Base-by-base conservation (phyloP, 228 moss, liverwort and hornwort genomes). In the Sphagnum fallax region DNA sequence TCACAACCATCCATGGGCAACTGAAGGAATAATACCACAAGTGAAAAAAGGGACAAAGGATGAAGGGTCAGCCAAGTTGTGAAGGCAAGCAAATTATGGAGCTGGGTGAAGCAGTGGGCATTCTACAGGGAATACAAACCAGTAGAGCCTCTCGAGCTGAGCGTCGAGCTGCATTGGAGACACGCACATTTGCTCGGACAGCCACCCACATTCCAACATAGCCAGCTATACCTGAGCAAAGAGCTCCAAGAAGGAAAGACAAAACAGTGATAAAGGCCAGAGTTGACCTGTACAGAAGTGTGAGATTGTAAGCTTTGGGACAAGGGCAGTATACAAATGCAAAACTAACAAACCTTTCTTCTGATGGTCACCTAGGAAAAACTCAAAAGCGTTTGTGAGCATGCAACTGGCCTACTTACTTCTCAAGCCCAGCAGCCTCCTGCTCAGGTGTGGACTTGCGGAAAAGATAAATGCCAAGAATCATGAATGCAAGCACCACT, bases 161-260 rank as follows among this genome's bases (percentile, higher is more conserved):
- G 53, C 97, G 89, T 71, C 97, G 88, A 32, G 97, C 94, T 14
- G 94, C 91, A 77, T 90, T 93, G 60, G 97, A 90, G 72, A 98
- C 94, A 47, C 97, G 91, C 74, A 98, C 97, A 75, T 98, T 98
- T 65, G 97, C 97, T 72, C 97, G 88, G 16, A 98, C 97, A 14
- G 97, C 91, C 65, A 98, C 97, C 97, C 97, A 98, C 97, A 98
- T 98, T 12, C 97, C 97, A 77, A 91, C 87, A 49, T 90, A 98
- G 14, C 97, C 97, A 5, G 97, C 97, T 70, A 98, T 87, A 6
- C 93, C 97, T 49, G 97, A 98, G 75, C 97, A 98, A 68, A 98
- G 67, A 71, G 97, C 97, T 73, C 97, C 97, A 8, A 98, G 81
- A 74, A 93, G 80, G 69, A 98, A 98, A 50, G 97, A 96, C 60